A percentile compares a stretch with the other conserved stretches of the same genome.
Conservation (phyloP, 164 flowering plant species). For the Akebia trifoliata region DNA sequence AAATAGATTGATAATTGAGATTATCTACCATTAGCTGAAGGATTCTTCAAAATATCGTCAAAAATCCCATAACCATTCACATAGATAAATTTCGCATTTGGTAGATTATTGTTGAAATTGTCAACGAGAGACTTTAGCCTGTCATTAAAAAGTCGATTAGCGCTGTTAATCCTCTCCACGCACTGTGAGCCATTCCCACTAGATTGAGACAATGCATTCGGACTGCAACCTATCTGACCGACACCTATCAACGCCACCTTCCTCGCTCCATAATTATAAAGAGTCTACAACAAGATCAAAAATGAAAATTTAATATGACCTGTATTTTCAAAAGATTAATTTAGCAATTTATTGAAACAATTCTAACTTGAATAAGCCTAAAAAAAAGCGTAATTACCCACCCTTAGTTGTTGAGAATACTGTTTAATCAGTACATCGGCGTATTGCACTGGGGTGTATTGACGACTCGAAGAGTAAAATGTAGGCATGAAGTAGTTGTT, state of each 20-base stretch:
- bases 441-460: conserved; percentile 54
- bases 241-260: conserved; percentile 71
- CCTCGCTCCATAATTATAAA: conserved; percentile 77
- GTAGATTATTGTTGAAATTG: conserved; percentile 28
- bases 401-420: conserved; percentile 48
- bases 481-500: conserved; percentile 54
- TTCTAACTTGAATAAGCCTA: too few species aligned
- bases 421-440: conserved; percentile 61
- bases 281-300: conserved; percentile 24
- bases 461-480: conserved; percentile 46
- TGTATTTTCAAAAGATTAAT: background rate
- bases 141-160: conserved; percentile 46
- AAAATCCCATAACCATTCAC: conserved; percentile 58
- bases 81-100: conserved; percentile 43
- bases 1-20: conserved; percentile 1
- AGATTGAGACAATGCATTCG: conserved; percentile 44
- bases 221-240: conserved; percentile 74
- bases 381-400: conserved; percentile 4
- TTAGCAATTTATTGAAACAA: background rate
- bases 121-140: conserved; percentile 40
- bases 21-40: conserved; percentile 43
- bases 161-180: conserved; percentile 45
- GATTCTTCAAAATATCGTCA: conserved; percentile 40
- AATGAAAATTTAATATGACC: background rate
- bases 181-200: conserved; percentile 54